Percentiles rank a stretch among this genome's conserved stretches.
phyloP scores from a whole-genome alignment of 139 green algal species.

The Spirogloea muscicola region DNA sequence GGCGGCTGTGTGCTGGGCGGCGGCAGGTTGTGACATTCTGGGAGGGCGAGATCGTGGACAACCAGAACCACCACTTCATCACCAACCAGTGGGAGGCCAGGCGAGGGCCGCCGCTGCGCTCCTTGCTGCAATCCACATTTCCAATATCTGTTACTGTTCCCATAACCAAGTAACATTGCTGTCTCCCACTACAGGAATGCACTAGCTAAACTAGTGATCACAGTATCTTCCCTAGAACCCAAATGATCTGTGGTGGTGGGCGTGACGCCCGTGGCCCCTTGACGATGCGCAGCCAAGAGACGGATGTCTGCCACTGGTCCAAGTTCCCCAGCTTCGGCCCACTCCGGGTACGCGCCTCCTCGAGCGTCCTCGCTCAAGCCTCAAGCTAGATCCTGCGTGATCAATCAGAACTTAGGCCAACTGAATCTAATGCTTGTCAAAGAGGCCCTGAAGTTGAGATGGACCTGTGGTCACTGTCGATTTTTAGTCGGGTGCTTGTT shows the following conservation, averaged over 20 bases:
- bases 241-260: not conserved
- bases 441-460: no score
- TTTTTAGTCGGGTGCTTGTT: no score
- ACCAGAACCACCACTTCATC: slow-evolving; percentile 66
- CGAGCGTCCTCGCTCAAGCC: no score
- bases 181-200: not conserved
- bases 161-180: not conserved
- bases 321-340: no score
- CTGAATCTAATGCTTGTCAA: no score
- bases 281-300: no score
- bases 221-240: not conserved
- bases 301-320: no score
- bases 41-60: slow-evolving; percentile 76
- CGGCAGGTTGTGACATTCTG: slow-evolving; percentile 65
- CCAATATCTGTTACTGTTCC: not conserved
- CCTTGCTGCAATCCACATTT: not conserved
- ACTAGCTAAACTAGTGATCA: no score
- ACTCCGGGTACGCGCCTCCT: no score
- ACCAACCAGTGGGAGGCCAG: slow-evolving; percentile 64
- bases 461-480: no score
- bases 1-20: not conserved
- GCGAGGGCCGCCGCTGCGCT: not conserved
- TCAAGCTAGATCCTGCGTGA: no score
- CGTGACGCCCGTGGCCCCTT: not conserved
- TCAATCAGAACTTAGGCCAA: no score